Conservation (phyloP, 768 basidiomycete species). For the Leccinellum luteum region DNA sequence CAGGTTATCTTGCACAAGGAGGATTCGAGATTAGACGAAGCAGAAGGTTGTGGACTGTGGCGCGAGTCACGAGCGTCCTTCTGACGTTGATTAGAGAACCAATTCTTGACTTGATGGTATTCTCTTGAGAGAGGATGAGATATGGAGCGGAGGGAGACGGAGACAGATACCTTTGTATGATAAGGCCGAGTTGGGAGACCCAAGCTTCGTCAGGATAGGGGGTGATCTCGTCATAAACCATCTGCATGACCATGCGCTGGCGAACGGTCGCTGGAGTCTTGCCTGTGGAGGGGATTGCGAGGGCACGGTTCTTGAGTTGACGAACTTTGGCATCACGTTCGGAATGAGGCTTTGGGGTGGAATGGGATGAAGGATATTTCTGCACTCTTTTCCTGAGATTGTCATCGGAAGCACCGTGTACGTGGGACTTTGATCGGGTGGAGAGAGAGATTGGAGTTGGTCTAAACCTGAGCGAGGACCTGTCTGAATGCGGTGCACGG, state of each 20-base stretch:
- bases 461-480: constrained; percentile 25
- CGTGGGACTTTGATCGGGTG: constrained; percentile 25
- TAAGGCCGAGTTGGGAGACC: constrained; percentile 56
- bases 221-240: constrained; percentile 65
- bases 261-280: constrained; percentile 51
- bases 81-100: constrained; percentile 66
- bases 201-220: constrained; percentile 63
- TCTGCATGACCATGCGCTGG: constrained; percentile 56
- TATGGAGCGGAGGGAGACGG: neutral
- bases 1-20: constrained; percentile 35
- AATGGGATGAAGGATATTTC: constrained; percentile 21
- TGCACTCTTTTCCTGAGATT: constrained; percentile 26
- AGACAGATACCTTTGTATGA: constrained; percentile 48
- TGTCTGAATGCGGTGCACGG: constrained; percentile 21
- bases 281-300: constrained; percentile 33
- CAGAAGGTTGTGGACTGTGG: constrained; percentile 33
- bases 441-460: constrained; percentile 21
- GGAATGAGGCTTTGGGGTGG: constrained; percentile 21
- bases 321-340: constrained; percentile 33
- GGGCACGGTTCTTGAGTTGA: constrained; percentile 30
- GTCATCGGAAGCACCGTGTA: constrained; percentile 27
- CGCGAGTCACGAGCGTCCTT: constrained; percentile 39
- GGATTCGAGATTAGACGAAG: constrained; percentile 34
- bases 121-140: constrained; percentile 36
- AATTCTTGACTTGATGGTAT: constrained; percentile 62